Evolutionary conservation across 306 rosid genomes (phyloP).

Genomic region (Malus asiatica): DNA sequence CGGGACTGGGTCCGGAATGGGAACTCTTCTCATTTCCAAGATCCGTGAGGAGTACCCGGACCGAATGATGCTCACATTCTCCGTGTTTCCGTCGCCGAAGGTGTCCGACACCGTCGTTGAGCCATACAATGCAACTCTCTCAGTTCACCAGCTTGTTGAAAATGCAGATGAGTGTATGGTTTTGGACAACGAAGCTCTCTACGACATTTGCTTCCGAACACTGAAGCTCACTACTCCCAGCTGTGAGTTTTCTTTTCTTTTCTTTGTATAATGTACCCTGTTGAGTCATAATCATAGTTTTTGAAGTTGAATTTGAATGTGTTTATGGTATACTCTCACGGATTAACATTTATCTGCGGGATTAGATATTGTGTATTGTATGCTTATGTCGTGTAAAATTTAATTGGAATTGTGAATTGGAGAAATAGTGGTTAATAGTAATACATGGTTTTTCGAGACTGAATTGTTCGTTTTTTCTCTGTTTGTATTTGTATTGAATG

Average conservation of each 20-base stretch:
- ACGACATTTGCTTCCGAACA: constrained; percentile 54
- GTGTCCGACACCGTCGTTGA: constrained; percentile 60
- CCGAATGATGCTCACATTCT: constrained; percentile 57
- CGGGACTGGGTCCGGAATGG: constrained; percentile 65
- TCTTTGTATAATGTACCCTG: neutral
- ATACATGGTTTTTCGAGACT: neutral
- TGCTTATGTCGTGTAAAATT: neutral
- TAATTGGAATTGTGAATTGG: neutral
- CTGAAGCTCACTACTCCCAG: constrained; percentile 59
- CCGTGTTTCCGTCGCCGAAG: constrained; percentile 55
- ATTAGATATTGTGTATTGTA: neutral
- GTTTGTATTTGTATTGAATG: neutral
- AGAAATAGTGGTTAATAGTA: neutral
- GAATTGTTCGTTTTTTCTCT: neutral
- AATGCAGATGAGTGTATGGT: constrained; percentile 65
- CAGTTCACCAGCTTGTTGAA: constrained; percentile 60
- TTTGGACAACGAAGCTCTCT: constrained; percentile 55
- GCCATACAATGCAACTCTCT: constrained; percentile 57
- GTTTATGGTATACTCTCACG: neutral
- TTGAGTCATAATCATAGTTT: neutral
- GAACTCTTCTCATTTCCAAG: constrained; percentile 53
- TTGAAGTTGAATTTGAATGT: neutral
- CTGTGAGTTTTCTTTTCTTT: constrained; percentile 30
- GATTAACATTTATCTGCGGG: neutral
- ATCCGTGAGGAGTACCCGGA: constrained; percentile 56